Evolutionary conservation across 139 green algal species (phyloP).

Genomic region (Tetratostichococcus sp.): DNA sequence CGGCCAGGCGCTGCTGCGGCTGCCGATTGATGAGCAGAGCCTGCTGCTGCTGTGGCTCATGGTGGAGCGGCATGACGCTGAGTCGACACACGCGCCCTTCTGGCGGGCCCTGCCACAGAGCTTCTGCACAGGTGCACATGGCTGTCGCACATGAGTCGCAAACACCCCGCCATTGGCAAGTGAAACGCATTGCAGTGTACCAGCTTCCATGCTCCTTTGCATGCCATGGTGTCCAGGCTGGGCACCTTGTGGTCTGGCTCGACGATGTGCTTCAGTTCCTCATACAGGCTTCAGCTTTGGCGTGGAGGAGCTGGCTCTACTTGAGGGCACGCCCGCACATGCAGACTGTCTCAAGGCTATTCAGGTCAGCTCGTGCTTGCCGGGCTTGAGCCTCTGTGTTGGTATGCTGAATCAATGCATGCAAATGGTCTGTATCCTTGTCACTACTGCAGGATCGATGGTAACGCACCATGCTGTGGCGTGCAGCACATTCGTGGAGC

Average conservation of each 20-base stretch:
- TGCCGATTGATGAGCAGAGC: conserved; percentile 10
- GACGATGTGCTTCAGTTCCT: neutral
- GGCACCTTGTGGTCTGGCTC: no score
- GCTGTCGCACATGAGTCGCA: no score
- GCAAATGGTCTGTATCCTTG: no score
- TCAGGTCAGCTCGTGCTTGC: conserved; percentile 9
- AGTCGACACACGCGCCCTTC: conserved; percentile 32
- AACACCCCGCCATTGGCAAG: no score
- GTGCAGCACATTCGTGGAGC: conserved; percentile 39
- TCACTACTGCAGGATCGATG: no score
- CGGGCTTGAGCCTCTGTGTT: neutral
- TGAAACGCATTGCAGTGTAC: no score
- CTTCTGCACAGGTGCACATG: conserved; percentile 30
- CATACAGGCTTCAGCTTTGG: conserved; percentile 24
- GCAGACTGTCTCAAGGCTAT: conserved; percentile 15
- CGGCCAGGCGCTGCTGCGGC: neutral
- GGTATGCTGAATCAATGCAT: no score
- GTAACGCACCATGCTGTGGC: no score
- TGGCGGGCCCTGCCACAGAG: conserved; percentile 35
- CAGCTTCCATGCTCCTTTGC: no score
- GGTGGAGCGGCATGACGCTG: conserved; percentile 45
- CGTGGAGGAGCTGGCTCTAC: conserved; percentile 9
- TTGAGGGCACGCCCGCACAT: conserved; percentile 24
- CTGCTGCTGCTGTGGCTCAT: conserved; percentile 50
- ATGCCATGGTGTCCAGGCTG: no score